Evolutionary conservation across 1,139 yeast species (phyloP), one percentile per base, ranked within the genome.

Genomic region (Magnusiomyces paraingens): DNA sequence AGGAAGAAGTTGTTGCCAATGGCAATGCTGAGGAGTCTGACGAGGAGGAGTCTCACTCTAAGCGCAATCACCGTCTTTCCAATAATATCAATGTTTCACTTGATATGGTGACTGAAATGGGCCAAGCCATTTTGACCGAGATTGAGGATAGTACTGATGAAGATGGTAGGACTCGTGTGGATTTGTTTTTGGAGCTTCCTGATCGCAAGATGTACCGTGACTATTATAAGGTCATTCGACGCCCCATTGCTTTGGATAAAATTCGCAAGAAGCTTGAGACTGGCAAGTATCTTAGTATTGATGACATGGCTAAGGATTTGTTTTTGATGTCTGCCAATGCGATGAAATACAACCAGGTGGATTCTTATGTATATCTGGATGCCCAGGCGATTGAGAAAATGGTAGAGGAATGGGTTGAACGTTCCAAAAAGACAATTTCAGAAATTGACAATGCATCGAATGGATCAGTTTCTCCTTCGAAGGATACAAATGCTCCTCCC

Each of bases 291-390:
- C 72, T 73, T 21, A 70, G 73, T 11, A 70, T 83, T 51, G 76
- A 80, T 46, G 91, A 85, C 59, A 79, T 86, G 54, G 72, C 84
- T 56, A 84, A 80, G 57, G 96, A 87, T 64, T 73, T 88, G 57
- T 86, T 86, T 61, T 75, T 84, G 61, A 87, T 91, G 80, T 86
- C 88, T 67, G 77, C 81, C 53, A 91, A 91, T 69, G 97, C 97
- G 0, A 79, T 84, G 58, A 79, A 81, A 35, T 91, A 90, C 68
- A 91, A 91, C 63, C 94, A 90, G 65, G 96, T 88, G 65, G 96
- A 93, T 0, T 88, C 96, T 0, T 68, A 85, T 57, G 91, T 91
- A 17, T 87, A 83, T 63, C 78, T 81, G 52, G 96, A 90, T 71
- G 95, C 98, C 0, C 71, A 70, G 39, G 71, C 70, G 6, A 74